phyloP scores from a whole-genome alignment of 768 basidiomycete genomes.

The Pleurotus citrinopileatus region DNA sequence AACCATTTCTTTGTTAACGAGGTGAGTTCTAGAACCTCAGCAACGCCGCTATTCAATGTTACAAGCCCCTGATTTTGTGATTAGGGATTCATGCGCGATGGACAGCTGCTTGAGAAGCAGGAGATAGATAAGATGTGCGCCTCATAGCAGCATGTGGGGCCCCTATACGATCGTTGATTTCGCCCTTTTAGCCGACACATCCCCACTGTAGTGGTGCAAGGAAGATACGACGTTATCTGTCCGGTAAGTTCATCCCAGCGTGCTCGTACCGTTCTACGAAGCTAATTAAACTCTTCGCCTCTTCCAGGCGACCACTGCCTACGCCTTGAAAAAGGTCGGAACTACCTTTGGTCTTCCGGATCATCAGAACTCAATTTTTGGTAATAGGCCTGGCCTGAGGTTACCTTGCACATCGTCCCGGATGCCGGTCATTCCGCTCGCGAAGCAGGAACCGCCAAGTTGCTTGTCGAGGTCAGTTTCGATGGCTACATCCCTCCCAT shows the following conservation, averaged over 20 bases:
- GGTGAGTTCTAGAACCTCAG: no score
- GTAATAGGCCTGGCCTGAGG: slow-evolving; percentile 77
- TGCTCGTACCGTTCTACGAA: not conserved
- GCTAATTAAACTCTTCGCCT: not conserved
- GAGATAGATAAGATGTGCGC: slow-evolving; percentile 85
- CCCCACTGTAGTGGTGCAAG: slow-evolving; percentile 79
- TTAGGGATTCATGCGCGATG: slow-evolving; percentile 84
- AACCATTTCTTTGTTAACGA: slow-evolving; percentile 89
- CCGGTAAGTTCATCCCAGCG: slow-evolving; percentile 47
- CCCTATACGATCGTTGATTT: not conserved
- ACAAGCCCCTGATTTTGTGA: no score
- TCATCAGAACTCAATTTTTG: no score
- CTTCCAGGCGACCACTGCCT: slow-evolving; percentile 71
- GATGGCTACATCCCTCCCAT: not conserved
- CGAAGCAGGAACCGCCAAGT: slow-evolving; percentile 65
- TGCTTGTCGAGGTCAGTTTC: slow-evolving; percentile 62
- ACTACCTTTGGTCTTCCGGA: no score
- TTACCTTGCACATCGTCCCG: slow-evolving; percentile 71
- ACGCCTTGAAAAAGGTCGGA: slow-evolving; percentile 75
- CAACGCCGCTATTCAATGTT: no score
- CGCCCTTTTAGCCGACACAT: slow-evolving; percentile 73
- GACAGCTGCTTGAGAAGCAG: slow-evolving; percentile 81
- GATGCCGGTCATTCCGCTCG: slow-evolving; percentile 87
- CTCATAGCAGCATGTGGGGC: not conserved
- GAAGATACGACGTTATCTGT: slow-evolving; percentile 88